Evolutionary conservation across 2,329 filamentous ascomycete species (phyloP).

Genomic region (Neofusicoccum sp.): DNA sequence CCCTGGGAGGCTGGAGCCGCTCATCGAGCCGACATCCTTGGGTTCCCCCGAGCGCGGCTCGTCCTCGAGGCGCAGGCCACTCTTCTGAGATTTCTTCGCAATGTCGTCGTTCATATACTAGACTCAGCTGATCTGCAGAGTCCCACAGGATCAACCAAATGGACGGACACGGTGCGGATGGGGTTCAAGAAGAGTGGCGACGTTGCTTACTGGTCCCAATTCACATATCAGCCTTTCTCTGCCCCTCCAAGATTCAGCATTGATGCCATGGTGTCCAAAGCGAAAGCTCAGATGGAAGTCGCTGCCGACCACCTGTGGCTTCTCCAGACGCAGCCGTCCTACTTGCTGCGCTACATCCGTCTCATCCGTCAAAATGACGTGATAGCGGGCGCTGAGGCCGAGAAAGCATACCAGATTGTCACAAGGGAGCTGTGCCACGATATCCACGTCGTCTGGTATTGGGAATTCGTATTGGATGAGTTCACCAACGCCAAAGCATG

Average conservation of each 20-base stretch:
- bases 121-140: not conserved
- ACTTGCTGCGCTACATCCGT: conserved; percentile 20
- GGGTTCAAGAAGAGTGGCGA: conserved; percentile 19
- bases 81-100: conserved; percentile 21
- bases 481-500: conserved; percentile 5
- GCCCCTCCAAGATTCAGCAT: not conserved
- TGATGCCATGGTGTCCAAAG: not conserved
- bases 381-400: not conserved
- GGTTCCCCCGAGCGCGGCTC: conserved; percentile 25
- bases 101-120: conserved; percentile 19
- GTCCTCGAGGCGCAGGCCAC: conserved; percentile 24
- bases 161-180: not conserved
- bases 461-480: conserved; percentile 17
- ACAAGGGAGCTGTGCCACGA: not conserved
- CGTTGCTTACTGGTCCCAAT: conserved; percentile 19
- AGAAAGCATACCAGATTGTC: not conserved
- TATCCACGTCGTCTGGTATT: conserved; percentile 17
- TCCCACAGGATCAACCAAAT: conserved; percentile 9
- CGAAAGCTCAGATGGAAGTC: not conserved
- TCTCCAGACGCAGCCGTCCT: conserved; percentile 17
- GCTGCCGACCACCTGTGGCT: not conserved
- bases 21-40: conserved; percentile 23
- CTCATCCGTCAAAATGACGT: not conserved
- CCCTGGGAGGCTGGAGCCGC: conserved; percentile 20
- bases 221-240: not conserved